These are phyloP conservation scores for Spathaspora hagerdaliae DNA, from an alignment of 805 yeast genomes.

Conservation along the genomic window DNA sequence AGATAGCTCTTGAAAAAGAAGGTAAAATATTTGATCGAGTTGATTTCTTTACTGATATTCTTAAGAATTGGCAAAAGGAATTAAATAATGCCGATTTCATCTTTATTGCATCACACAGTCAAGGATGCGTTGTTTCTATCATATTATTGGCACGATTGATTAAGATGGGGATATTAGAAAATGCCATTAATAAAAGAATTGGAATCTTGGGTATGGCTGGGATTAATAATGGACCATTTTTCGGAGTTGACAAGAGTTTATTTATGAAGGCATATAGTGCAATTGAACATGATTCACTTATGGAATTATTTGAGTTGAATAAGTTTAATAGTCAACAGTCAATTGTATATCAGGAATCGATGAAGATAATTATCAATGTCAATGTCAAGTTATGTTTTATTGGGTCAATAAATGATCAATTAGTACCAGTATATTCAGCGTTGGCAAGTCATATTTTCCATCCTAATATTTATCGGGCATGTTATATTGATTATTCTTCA, in stretches of 20 bases:
- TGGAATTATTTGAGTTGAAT: constrained; percentile 86
- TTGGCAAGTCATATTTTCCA: constrained; percentile 77
- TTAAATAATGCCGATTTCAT: constrained; percentile 72
- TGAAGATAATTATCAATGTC: constrained; percentile 58
- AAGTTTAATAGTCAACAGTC: constrained; percentile 71
- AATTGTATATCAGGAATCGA: constrained; percentile 60
- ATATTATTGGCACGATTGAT: constrained; percentile 72
- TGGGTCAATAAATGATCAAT: constrained; percentile 89
- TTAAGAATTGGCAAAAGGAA: constrained; percentile 62
- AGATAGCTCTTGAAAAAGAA: constrained; percentile 90
- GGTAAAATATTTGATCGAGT: constrained; percentile 88
- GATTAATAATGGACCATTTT: constrained; percentile 88
- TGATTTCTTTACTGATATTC: constrained; percentile 67
- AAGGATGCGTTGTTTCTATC: constrained; percentile 90
- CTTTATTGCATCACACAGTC: constrained; percentile 93
- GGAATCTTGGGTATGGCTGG: constrained; percentile 95
- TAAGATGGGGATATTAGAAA: constrained; percentile 46
- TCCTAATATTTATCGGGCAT: constrained; percentile 87
- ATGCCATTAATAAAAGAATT: constrained; percentile 42
- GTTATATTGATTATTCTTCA: constrained; percentile 80
- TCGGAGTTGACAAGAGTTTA: constrained; percentile 80
- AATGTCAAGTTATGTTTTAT: constrained; percentile 78
- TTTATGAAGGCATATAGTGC: constrained; percentile 86
- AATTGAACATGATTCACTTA: constrained; percentile 81
- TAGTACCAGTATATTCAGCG: constrained; percentile 90